Evolutionary conservation across 306 rosid species (phyloP).

Genomic region (Sophora flavescens): DNA sequence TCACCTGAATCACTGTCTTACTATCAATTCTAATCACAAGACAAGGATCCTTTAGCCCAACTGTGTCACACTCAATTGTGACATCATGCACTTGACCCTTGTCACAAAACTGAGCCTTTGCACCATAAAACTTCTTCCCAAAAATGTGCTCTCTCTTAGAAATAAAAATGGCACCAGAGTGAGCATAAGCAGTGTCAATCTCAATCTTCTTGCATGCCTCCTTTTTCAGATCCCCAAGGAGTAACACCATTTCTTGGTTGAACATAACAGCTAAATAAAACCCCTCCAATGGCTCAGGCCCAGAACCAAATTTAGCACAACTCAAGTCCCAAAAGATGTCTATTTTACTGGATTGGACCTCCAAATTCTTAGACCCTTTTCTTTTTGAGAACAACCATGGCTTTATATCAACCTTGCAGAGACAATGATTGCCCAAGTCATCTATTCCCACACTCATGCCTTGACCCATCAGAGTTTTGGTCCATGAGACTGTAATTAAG

Average conservation of each 20-base stretch:
- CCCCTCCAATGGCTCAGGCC: slow-evolving; percentile 84
- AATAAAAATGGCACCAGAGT: slow-evolving; percentile 58
- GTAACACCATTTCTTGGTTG: slow-evolving; percentile 63
- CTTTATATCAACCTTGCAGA: slow-evolving; percentile 82
- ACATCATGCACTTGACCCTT: slow-evolving; percentile 73
- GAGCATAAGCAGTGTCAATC: slow-evolving; percentile 41
- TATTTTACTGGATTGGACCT: slow-evolving; percentile 63
- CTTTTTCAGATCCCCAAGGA: slow-evolving; percentile 72
- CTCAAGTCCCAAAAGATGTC: slow-evolving; percentile 80
- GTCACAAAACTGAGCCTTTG: slow-evolving; percentile 80
- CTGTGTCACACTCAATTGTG: slow-evolving; percentile 80
- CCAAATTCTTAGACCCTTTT: slow-evolving; percentile 80
- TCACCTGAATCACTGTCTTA: slow-evolving; percentile 78
- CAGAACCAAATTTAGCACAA: slow-evolving; percentile 78
- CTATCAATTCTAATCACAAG: slow-evolving; percentile 79
- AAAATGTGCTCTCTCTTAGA: slow-evolving; percentile 80
- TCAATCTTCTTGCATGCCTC: slow-evolving; percentile 68
- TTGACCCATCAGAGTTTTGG: slow-evolving; percentile 86
- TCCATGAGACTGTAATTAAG: slow-evolving; percentile 85
- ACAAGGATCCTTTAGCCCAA: slow-evolving; percentile 66
- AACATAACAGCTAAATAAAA: slow-evolving; percentile 68
- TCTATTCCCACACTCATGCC: slow-evolving; percentile 77
- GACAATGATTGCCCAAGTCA: slow-evolving; percentile 63
- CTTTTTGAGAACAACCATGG: slow-evolving; percentile 89
- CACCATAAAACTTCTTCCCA: slow-evolving; percentile 71